Evolutionary conservation across 495 filamentous ascomycete species (phyloP), one percentile per base, ranked within the genome.

Genomic region (Beverwykella pulmonaria): DNA sequence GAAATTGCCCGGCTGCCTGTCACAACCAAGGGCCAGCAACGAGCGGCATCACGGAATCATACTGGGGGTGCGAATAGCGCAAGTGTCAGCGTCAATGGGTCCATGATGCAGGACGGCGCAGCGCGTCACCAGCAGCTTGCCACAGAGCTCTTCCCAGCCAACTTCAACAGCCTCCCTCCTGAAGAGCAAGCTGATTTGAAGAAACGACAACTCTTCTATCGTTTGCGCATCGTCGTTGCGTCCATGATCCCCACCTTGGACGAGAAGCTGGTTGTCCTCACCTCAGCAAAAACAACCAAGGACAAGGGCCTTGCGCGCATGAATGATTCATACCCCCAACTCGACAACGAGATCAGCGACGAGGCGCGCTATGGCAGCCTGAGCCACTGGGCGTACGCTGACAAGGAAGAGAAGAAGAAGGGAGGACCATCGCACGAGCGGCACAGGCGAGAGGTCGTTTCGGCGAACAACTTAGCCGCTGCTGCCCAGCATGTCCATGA

Each of bases 191-290:
- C 78, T 60, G 84, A 83, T 65, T 63, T 84, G 32, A 79, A 80
- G 55, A 88, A 87, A 49, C 85, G 90, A 39, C 79, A 84, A 65
- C 80, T 92, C 19, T 92, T 93, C 74, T 83, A 79, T 63, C 71
- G 67, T 29, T 68, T 73, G 61, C 75, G 58, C 39, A 70, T 39
- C 56, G 69, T 66, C 27, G 71, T 63, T 52, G 81, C 63, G 77
- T 89, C 93, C 63, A 87, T 97, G 77, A 84, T 96, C 66, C 83
- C 89, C 61, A 90, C 90, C 0, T 80, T 96, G 32, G 95, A 98
- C 69, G 94, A 98, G 78, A 99, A 99, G 77, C 96, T 95, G 65
- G 93, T 96, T 66, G 92, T 98, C 56, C 88, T 97, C 44, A 87
- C 88, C 2, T 93, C 92, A 4, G 93, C 95, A 47, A 91, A 90